A percentile compares a stretch with the other conserved stretches of the same genome.
phyloP scores from a whole-genome alignment of 805 yeast species.

The Suhomyces xylopsoci region DNA sequence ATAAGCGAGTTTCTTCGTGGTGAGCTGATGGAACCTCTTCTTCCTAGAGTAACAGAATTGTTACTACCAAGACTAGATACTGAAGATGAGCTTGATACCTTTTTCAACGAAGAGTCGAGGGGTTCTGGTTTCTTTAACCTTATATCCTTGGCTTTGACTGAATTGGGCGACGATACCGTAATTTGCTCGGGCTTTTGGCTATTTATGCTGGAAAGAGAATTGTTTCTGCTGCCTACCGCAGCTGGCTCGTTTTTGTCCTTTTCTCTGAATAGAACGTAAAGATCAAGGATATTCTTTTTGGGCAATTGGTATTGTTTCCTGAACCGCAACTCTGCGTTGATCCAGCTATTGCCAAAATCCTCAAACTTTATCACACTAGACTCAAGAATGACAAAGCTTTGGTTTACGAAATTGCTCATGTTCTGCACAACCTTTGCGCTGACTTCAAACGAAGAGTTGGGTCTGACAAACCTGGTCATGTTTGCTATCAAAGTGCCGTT shows the following conservation, averaged over 20 bases:
- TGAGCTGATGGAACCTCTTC: constrained; percentile 18
- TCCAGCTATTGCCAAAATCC: constrained; percentile 42
- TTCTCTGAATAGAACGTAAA: constrained; percentile 10
- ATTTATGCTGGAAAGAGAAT: not conserved
- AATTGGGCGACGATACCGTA: not conserved
- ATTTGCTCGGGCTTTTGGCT: not conserved
- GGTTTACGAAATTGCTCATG: constrained; percentile 40
- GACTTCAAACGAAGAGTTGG: constrained; percentile 33
- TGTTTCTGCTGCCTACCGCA: not conserved
- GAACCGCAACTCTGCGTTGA: constrained; percentile 39
- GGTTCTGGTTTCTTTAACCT: constrained; percentile 17
- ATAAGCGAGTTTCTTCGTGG: constrained; percentile 14
- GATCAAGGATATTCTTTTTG: constrained; percentile 16
- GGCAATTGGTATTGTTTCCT: constrained; percentile 35
- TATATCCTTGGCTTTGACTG: constrained; percentile 5
- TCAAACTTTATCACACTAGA: constrained; percentile 29
- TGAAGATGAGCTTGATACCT: constrained; percentile 27
- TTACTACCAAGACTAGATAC: constrained; percentile 22
- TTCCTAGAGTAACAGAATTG: constrained; percentile 11
- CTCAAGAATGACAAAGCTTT: constrained; percentile 32
- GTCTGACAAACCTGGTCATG: constrained; percentile 44
- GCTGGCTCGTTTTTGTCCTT: not conserved
- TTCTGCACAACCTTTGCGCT: constrained; percentile 37
- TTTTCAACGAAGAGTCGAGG: constrained; percentile 8
- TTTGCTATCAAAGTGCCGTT: constrained; percentile 49